Percentiles rank a stretch among this genome's conserved stretches.
Evolutionary conservation across 225 moss, liverwort and hornwort genomes (phyloP).

Genomic region (Antitrichia curtipendula): DNA sequence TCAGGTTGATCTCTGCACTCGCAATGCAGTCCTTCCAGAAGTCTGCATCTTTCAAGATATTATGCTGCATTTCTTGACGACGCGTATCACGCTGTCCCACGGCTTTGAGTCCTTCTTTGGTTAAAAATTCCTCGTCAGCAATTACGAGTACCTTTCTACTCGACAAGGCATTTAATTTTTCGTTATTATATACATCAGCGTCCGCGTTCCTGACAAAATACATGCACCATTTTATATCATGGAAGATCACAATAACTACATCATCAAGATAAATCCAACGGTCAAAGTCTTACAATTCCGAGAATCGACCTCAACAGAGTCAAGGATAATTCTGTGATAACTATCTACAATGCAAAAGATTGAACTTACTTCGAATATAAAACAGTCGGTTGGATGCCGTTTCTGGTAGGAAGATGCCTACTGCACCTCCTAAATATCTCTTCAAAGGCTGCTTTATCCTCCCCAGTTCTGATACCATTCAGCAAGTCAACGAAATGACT

Average conservation of each 20-base stretch:
- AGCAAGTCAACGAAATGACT: conserved; percentile 53
- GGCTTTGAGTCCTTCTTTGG: conserved; percentile 24
- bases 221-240: not conserved
- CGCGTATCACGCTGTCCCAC: not conserved
- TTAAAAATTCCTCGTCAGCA: conserved; percentile 21
- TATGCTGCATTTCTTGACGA: conserved; percentile 14
- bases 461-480: conserved; percentile 62
- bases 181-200: conserved; percentile 42
- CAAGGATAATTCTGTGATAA: not conserved
- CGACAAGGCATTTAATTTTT: conserved; percentile 28
- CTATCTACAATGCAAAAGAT: not conserved
- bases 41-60: conserved; percentile 15
- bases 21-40: conserved; percentile 61
- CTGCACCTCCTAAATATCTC: conserved; percentile 46
- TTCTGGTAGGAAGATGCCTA: conserved; percentile 25
- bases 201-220: conserved; percentile 41
- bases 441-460: conserved; percentile 38
- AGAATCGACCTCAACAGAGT: not conserved
- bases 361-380: conserved; percentile 43
- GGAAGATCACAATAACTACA: not conserved
- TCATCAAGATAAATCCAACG: not conserved
- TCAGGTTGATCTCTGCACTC: conserved; percentile 27
- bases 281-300: not conserved
- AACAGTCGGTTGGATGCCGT: conserved; percentile 52
- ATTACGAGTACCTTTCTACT: conserved; percentile 20